A percentile compares a stretch with the other conserved stretches of the same genome.
Evolutionary conservation across 192 early-diverging fungal genomes (phyloP).

Genomic region (Podila epigama): DNA sequence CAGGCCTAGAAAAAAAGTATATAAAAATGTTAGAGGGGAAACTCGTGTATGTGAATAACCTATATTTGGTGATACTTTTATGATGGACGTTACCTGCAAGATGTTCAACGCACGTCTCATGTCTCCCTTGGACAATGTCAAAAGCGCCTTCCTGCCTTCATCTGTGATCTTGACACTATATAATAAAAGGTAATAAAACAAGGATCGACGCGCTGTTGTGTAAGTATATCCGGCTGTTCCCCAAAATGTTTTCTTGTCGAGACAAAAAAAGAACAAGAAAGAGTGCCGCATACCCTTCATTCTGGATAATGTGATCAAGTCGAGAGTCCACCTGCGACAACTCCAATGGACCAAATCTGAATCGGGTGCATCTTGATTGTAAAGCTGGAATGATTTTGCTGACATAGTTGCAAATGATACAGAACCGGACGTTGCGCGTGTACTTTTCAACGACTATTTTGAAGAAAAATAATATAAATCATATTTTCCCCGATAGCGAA

Average conservation of each 20-base stretch:
- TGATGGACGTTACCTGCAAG: constrained; percentile 83
- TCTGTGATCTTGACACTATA: constrained; percentile 78
- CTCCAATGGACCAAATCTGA: constrained; percentile 92
- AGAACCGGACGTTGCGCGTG: constrained; percentile 96
- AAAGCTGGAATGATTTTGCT: constrained; percentile 97
- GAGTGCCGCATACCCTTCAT: constrained; percentile 60
- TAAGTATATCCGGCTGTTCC: no score
- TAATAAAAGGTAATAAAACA: not conserved
- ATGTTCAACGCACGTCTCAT: constrained; percentile 98
- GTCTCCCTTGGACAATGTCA: constrained; percentile 90
- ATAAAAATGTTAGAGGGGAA: no score
- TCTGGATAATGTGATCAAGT: constrained; percentile 73
- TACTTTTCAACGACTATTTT: constrained; percentile 95
- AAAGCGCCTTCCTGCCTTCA: constrained; percentile 81
- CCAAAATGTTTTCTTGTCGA: not conserved
- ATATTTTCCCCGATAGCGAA: not conserved
- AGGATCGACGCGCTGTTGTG: not conserved
- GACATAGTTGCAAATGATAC: constrained; percentile 99
- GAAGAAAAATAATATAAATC: not conserved
- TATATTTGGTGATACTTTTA: no score
- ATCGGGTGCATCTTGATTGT: constrained; percentile 98
- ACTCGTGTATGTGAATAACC: no score
- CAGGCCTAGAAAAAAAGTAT: constrained; percentile 68
- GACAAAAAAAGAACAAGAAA: not conserved
- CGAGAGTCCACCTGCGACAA: constrained; percentile 80